phyloP scores from a whole-genome alignment of 2,329 filamentous ascomycete species.

The Colletotrichum acutatum region DNA sequence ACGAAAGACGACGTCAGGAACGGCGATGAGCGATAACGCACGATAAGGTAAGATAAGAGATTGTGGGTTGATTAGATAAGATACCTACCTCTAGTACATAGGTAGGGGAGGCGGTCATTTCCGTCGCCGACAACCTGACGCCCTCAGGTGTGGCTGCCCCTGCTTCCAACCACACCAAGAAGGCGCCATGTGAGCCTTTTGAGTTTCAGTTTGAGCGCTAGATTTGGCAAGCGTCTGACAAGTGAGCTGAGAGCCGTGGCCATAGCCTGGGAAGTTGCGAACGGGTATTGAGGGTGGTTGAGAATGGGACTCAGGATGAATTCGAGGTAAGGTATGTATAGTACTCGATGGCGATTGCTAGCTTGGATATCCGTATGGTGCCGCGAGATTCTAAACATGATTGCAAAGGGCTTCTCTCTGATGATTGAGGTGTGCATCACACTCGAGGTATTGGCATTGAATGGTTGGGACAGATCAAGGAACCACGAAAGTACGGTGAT shows the following conservation, averaged over 20 bases:
- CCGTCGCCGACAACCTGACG: neutral
- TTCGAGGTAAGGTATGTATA: neutral
- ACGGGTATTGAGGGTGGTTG: neutral
- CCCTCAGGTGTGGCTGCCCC: slow-evolving; percentile 3
- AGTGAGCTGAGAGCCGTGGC: slow-evolving; percentile 28
- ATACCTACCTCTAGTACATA: too few species aligned
- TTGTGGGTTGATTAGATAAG: neutral
- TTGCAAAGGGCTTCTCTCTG: neutral
- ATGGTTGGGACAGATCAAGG: neutral
- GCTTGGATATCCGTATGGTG: too few species aligned
- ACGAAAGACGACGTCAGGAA: neutral
- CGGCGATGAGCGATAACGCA: neutral
- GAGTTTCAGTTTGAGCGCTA: neutral
- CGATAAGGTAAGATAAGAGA: slow-evolving; percentile 5
- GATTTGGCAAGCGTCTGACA: neutral
- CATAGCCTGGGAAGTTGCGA: neutral
- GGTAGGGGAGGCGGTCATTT: neutral
- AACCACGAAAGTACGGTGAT: neutral
- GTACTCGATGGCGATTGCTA: neutral
- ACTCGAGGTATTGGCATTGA: neutral
- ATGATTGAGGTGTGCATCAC: neutral
- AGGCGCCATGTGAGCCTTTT: slow-evolving; percentile 1
- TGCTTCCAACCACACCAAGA: slow-evolving; percentile 9
- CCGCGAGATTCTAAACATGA: neutral
- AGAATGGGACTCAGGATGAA: neutral